Evolutionary conservation across 192 early-diverging fungal species (phyloP), one percentile per base, ranked within the genome.

Genomic region (Dissophora globulifera): DNA sequence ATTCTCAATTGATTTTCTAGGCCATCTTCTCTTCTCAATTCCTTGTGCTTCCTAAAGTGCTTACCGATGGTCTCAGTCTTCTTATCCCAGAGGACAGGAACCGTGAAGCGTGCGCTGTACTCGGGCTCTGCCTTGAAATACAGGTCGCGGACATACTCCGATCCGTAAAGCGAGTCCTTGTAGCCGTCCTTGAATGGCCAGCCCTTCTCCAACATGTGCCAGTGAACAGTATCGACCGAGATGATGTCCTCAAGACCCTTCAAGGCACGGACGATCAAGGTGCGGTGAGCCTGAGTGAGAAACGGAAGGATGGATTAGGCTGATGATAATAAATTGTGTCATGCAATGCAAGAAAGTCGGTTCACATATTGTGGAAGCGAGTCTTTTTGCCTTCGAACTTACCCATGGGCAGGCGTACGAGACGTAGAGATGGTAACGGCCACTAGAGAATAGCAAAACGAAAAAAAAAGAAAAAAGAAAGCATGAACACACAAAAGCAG

Each of bases 81-180:
- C 86, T 93, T 98, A 82, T 99, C 97, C 96, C 95, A 98, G 23
- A 99, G 88, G 41, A 98, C 89, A 20, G 97, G 97, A 2, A 99
- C 97, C 2, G 97, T 99, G 78, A 92, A 92, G 22, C 90, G 81
- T n/a, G 82, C 89, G 8, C 40, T 19, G 60, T 94, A 95, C 52
- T 93, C 81, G 16, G 91, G 86, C 45, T 95, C 83, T 10, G 92
- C 94, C 84, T 95, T 96, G 82, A 92, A 92, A 83, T 99, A 99
- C 13, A 99, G 43, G 38, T 99, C 96, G 22, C 89, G 83, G 29
- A 97, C 62, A 79, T 87, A 92, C 66, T 91, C 79, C 32, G 91
- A 87, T 38, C 89, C 79, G 55, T 95, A 92, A 26, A 94, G 74
- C 10, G 85, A 80, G 69, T 97, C 95, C 52, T 94, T 88, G 20